Evolutionary conservation across 2,329 filamentous ascomycete genomes (phyloP).

Genomic region (Neocucurbitaria cava): DNA sequence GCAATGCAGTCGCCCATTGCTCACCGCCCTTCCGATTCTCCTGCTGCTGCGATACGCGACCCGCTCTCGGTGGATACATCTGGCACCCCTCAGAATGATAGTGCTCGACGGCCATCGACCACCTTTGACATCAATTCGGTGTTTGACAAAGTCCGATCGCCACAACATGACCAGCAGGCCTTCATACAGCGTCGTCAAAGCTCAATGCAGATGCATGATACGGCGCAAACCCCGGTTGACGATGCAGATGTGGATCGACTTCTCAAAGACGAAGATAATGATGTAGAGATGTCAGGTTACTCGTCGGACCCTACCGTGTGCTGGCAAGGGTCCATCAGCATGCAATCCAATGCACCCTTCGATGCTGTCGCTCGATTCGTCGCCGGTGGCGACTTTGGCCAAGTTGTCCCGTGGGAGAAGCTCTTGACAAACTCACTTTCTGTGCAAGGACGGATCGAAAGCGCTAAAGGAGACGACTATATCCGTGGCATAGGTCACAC

Average conservation of each 20-base stretch:
- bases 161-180: slow-evolving; percentile 59
- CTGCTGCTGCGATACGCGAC: slow-evolving; percentile 17
- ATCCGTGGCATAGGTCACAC: slow-evolving; percentile 86
- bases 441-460: slow-evolving; percentile 81
- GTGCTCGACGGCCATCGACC: slow-evolving; percentile 60
- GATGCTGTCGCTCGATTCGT: slow-evolving; percentile 80
- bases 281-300: slow-evolving; percentile 78
- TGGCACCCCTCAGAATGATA: slow-evolving; percentile 31
- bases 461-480: slow-evolving; percentile 86
- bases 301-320: slow-evolving; percentile 74
- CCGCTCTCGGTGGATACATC: slow-evolving; percentile 48
- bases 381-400: slow-evolving; percentile 79
- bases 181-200: slow-evolving; percentile 59
- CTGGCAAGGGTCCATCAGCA: slow-evolving; percentile 56
- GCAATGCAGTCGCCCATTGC: slow-evolving; percentile 21
- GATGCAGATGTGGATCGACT: slow-evolving; percentile 92
- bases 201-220: slow-evolving; percentile 52
- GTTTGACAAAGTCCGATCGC: slow-evolving; percentile 82
- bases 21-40: slow-evolving; percentile 27
- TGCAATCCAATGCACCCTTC: slow-evolving; percentile 80
- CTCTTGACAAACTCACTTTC: slow-evolving; percentile 74
- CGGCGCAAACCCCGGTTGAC: slow-evolving; percentile 65
- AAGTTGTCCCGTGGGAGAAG: slow-evolving; percentile 73
- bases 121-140: slow-evolving; percentile 87
- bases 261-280: slow-evolving; percentile 80